Evolutionary conservation across 2,329 filamentous ascomycete species (phyloP), one percentile per base, ranked within the genome.

Genomic region (Endocalyx cinctus): DNA sequence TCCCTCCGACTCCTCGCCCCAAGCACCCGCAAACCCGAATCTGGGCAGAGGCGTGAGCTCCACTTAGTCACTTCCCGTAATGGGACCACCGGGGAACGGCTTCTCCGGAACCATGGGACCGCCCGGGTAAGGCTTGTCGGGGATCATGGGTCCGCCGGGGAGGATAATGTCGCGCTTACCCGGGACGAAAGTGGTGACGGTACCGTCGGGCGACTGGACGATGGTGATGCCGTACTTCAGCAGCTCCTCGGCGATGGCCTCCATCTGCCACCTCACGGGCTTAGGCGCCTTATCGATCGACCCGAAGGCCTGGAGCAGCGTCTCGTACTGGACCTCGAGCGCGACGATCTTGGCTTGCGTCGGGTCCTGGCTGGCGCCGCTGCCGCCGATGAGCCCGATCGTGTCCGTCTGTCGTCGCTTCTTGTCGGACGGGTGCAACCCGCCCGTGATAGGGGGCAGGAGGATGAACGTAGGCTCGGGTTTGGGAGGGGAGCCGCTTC

Each of bases 201-300:
- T 59, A 31, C 57, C 58, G 28, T 58, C 55, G 16, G 58, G 57
- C 0, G 50, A 51, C 32, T 52, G 39, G 26, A 59, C 29, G 39
- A 62, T 59, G 26, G 43, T 49, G 43, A 60, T 55, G 36, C 59
- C 59, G 44, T 59, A 61, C 33, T 52, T 51, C 27, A 46, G 41
- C 27, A 60, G 55, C 38, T 54, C 51, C 23, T 39, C 40, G 32
- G 43, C 31, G 37, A 55, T 52, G 6, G 38, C 44, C 31, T 39
- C 33, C n/a, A 54, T 33, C 20, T 37, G 35, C 41, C 41, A 35
- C 5, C 51, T 51, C 10, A 45, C 45, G 28, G 40, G 30, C 5
- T 29, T 27, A n/a, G n/a, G n/a, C n/a, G n/a, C n/a, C n/a, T n/a
- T n/a, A n/a, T n/a, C n/a, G n/a, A n/a, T n/a, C n/a, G n/a, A n/a